Conservation (phyloP, 495 filamentous ascomycete genomes). For the Neurospora africana region DNA sequence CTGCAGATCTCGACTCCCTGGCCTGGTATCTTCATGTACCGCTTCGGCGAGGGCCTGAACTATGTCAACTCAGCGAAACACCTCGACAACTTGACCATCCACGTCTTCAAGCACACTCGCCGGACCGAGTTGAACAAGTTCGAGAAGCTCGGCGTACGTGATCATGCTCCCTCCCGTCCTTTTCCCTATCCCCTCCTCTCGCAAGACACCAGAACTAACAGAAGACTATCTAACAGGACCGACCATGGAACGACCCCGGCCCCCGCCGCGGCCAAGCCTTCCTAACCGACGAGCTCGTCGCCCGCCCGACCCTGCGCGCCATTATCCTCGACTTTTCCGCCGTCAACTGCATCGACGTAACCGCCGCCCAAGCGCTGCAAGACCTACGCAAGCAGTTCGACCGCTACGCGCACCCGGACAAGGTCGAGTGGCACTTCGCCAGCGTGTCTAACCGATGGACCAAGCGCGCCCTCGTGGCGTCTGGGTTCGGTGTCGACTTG, state of each 20-base stretch:
- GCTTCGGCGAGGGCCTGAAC: conserved; percentile 41
- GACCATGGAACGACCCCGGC: conserved; percentile 83
- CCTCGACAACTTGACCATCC: conserved; percentile 33
- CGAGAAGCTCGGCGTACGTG: conserved; percentile 31
- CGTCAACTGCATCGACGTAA: conserved; percentile 39
- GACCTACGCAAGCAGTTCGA: conserved; percentile 39
- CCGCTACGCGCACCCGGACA: conserved; percentile 37
- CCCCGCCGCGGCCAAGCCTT: conserved; percentile 47
- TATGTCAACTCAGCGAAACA: conserved; percentile 42
- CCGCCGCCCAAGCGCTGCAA: conserved; percentile 37
- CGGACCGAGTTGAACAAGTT: conserved; percentile 25
- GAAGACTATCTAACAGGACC: conserved; percentile 15
- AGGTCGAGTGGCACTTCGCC: conserved; percentile 43
- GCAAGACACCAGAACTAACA: conserved; percentile 2
- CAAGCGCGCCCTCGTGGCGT: conserved; percentile 35
- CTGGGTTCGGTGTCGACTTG: conserved; percentile 32
- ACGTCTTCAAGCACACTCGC: conserved; percentile 33
- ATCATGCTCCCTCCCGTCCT: neutral
- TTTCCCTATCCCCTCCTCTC: neutral
- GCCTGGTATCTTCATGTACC: conserved; percentile 42
- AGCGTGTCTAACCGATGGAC: conserved; percentile 39
- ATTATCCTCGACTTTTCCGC: conserved; percentile 40
- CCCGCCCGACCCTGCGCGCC: conserved; percentile 33
- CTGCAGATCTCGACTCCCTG: conserved; percentile 30
- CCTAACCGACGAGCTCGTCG: conserved; percentile 19